Evolutionary conservation across 2,329 filamentous ascomycete species (phyloP).

Genomic region (Fusarium sp.): DNA sequence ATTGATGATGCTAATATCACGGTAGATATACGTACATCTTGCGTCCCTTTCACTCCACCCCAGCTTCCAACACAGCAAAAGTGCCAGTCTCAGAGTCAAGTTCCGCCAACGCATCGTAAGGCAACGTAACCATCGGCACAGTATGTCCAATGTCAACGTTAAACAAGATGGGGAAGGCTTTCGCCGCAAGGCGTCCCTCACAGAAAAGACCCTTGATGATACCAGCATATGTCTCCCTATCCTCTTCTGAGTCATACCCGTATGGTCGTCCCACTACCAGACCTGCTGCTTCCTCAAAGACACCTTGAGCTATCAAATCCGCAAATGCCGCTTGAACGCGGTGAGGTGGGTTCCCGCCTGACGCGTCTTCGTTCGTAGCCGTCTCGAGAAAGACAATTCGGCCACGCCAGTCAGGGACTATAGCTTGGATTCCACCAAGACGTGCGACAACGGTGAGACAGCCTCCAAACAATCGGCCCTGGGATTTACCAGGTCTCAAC

Average conservation of each 20-base stretch:
- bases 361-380: conserved; percentile 49
- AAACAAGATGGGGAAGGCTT: conserved; percentile 56
- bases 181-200: conserved; percentile 48
- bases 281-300: conserved; percentile 56
- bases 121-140: conserved; percentile 56
- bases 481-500: conserved; percentile 51
- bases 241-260: conserved; percentile 53
- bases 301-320: conserved; percentile 56
- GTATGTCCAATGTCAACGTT: conserved; percentile 60
- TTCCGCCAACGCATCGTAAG: conserved; percentile 52
- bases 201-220: conserved; percentile 52
- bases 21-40: no score
- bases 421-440: conserved; percentile 49
- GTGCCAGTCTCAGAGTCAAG: conserved; percentile 54
- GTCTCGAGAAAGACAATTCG: conserved; percentile 58
- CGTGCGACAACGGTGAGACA: conserved; percentile 57
- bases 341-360: conserved; percentile 33
- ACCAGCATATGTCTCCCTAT: conserved; percentile 45
- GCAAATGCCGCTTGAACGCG: conserved; percentile 53
- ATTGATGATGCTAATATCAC: not conserved
- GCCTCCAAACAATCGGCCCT: conserved; percentile 59
- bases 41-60: conserved; percentile 29
- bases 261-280: conserved; percentile 57
- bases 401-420: conserved; percentile 54
- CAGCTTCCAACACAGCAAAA: conserved; percentile 50